phyloP scores from a whole-genome alignment of 768 basidiomycete genomes.

The Aureoboletus auriporus region DNA sequence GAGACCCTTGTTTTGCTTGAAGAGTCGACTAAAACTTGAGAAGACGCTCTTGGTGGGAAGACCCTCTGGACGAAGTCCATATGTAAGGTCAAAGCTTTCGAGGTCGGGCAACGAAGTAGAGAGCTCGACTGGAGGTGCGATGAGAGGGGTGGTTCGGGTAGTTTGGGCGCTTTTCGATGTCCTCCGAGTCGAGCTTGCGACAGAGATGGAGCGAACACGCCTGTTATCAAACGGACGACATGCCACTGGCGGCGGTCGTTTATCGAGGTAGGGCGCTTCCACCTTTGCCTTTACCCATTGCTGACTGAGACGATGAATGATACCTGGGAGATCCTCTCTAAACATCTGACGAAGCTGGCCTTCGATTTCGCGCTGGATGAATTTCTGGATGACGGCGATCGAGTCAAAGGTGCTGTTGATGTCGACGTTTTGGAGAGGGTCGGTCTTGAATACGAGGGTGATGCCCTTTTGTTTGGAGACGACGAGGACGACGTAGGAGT shows the following conservation, averaged over 20 bases:
- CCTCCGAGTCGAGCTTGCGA: slow-evolving; percentile 29
- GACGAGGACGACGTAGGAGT: slow-evolving; percentile 95
- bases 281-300: slow-evolving; percentile 95
- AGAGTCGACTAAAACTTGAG: slow-evolving; percentile 71
- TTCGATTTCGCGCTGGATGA: slow-evolving; percentile 97
- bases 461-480: slow-evolving; percentile 98
- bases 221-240: slow-evolving; percentile 34
- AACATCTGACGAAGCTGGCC: slow-evolving; percentile 98
- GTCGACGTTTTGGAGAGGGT: slow-evolving; percentile 95
- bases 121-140: slow-evolving; percentile 21
- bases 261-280: slow-evolving; percentile 81
- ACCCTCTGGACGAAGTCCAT: slow-evolving; percentile 90
- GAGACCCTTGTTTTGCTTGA: slow-evolving; percentile 61
- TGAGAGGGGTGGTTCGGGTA: slow-evolving; percentile 16
- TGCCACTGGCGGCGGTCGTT: slow-evolving; percentile 38
- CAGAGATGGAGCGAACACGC: slow-evolving; percentile 40
- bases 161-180: slow-evolving; percentile 18
- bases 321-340: slow-evolving; percentile 91
- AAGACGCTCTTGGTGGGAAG: slow-evolving; percentile 83
- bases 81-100: slow-evolving; percentile 94
- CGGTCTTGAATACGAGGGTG: slow-evolving; percentile 98
- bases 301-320: slow-evolving; percentile 94
- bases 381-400: slow-evolving; percentile 95
- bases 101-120: slow-evolving; percentile 38
- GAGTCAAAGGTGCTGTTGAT: slow-evolving; percentile 98